Evolutionary conservation across 2,329 filamentous ascomycete genomes (phyloP).

Genomic region (Geosmithia putterillii): DNA sequence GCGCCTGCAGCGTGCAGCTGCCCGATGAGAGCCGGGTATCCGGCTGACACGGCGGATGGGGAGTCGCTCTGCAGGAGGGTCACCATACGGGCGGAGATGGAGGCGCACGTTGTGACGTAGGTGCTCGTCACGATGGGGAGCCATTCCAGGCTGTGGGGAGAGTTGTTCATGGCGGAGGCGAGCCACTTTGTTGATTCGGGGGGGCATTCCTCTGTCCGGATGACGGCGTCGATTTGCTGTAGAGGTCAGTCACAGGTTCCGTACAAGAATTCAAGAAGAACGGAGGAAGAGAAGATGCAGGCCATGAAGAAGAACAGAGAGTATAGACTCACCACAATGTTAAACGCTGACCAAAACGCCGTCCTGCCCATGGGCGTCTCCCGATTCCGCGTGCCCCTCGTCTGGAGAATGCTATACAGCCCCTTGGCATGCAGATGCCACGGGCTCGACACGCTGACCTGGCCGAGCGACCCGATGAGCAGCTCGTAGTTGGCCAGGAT

Average conservation of each 20-base stretch:
- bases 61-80: conserved; percentile 13
- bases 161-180: conserved; percentile 10
- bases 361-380: conserved; percentile 11
- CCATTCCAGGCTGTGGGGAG: conserved; percentile 11
- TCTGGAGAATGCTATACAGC: conserved; percentile 21
- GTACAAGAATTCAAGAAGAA: not conserved
- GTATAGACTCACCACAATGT: conserved; percentile 21
- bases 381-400: conserved; percentile 15
- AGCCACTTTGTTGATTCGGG: conserved; percentile 23
- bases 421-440: conserved; percentile 25
- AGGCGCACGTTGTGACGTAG: conserved; percentile 15
- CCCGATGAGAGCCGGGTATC: conserved; percentile 13
- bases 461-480: conserved; percentile 21
- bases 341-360: conserved; percentile 25
- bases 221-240: conserved; percentile 23
- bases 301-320: not conserved
- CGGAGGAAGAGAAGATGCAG: not conserved
- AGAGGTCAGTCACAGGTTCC: conserved; percentile 1
- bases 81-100: conserved; percentile 13
- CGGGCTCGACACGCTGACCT: conserved; percentile 12
- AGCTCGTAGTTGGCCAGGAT: conserved; percentile 24
- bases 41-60: conserved; percentile 11
- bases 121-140: conserved; percentile 13
- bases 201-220: conserved; percentile 18
- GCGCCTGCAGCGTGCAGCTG: conserved; percentile 13